phyloP scores from a whole-genome alignment of 352 stramenopile genomes.

The Globisporangium nagaii region DNA sequence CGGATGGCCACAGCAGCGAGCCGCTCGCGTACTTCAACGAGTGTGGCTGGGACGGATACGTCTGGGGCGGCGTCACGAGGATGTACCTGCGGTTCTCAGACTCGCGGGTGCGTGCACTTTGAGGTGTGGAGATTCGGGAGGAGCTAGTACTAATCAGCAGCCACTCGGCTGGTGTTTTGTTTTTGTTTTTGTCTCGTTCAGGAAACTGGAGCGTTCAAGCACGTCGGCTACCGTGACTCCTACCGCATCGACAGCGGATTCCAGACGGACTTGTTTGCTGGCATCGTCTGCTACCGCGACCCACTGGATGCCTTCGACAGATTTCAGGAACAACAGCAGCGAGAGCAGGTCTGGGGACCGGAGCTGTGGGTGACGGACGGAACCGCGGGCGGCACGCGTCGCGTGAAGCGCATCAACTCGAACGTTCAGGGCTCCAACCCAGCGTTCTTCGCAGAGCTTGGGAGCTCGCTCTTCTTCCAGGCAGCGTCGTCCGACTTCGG shows the following conservation, averaged over 20 bases:
- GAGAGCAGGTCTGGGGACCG: constrained; percentile 19
- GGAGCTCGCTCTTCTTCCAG: constrained; percentile 60
- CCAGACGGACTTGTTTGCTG: constrained; percentile 55
- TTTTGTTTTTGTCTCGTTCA: constrained; percentile 6
- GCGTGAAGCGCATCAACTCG: constrained; percentile 42
- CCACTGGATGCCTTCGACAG: not conserved
- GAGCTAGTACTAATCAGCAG: not conserved
- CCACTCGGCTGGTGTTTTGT: not conserved
- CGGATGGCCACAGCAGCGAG: constrained; percentile 21
- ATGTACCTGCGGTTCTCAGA: constrained; percentile 85
- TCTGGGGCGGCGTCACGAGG: constrained; percentile 55
- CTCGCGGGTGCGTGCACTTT: constrained; percentile 30
- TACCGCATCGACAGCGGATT: constrained; percentile 50
- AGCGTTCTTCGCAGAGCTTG: constrained; percentile 32
- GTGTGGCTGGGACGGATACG: constrained; percentile 81
- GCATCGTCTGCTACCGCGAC: constrained; percentile 66
- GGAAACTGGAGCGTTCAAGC: constrained; percentile 76
- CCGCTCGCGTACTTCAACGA: constrained; percentile 74
- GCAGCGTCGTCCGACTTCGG: constrained; percentile 45
- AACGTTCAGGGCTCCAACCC: constrained; percentile 22
- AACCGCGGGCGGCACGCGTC: constrained; percentile 47
- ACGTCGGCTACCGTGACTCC: constrained; percentile 71
- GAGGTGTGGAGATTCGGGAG: not conserved
- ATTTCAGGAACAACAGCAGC: not conserved
- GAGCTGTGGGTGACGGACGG: constrained; percentile 87